phyloP scores from a whole-genome alignment of 2,329 filamentous ascomycete species.

The Cryoendolithus antarcticus region DNA sequence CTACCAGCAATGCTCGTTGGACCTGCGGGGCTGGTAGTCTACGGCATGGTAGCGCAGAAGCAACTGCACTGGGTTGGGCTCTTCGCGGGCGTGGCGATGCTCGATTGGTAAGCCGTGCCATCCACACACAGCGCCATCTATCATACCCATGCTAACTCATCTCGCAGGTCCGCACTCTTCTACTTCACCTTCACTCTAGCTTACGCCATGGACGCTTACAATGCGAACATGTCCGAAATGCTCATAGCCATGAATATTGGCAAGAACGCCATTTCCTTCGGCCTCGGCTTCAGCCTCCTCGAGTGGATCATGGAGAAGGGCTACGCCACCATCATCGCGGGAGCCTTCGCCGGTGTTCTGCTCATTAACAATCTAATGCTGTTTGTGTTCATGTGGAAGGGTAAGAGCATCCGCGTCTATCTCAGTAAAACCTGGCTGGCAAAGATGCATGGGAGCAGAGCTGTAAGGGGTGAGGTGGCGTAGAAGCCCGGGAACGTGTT shows the following conservation, averaged over 20 bases:
- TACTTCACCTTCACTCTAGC: constrained; percentile 41
- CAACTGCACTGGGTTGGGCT: no score
- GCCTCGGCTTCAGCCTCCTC: constrained; percentile 20
- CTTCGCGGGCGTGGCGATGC: no score
- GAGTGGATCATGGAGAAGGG: constrained; percentile 23
- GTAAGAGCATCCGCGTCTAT: constrained; percentile 21
- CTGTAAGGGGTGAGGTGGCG: no score
- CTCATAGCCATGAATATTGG: constrained; percentile 33
- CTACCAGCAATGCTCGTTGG: no score
- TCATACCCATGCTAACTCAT: no score
- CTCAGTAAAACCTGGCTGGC: constrained; percentile 5
- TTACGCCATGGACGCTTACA: constrained; percentile 49
- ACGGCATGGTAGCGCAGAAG: no score
- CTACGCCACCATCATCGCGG: constrained; percentile 23
- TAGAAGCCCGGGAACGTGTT: constrained; percentile 16
- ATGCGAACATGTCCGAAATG: constrained; percentile 48
- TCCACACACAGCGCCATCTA: no score
- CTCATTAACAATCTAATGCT: constrained; percentile 23
- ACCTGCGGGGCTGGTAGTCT: no score
- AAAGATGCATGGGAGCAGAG: no score
- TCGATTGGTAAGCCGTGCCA: no score
- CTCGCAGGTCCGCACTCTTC: constrained; percentile 1
- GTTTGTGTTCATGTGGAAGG: constrained; percentile 23
- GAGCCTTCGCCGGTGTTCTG: constrained; percentile 22
- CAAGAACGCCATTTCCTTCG: constrained; percentile 25